Percentiles rank a stretch among this genome's conserved stretches.
These are phyloP conservation scores for Penicillium capsulatum DNA, from an alignment of 2,329 filamentous ascomycete genomes.

Conservation along the genomic window DNA sequence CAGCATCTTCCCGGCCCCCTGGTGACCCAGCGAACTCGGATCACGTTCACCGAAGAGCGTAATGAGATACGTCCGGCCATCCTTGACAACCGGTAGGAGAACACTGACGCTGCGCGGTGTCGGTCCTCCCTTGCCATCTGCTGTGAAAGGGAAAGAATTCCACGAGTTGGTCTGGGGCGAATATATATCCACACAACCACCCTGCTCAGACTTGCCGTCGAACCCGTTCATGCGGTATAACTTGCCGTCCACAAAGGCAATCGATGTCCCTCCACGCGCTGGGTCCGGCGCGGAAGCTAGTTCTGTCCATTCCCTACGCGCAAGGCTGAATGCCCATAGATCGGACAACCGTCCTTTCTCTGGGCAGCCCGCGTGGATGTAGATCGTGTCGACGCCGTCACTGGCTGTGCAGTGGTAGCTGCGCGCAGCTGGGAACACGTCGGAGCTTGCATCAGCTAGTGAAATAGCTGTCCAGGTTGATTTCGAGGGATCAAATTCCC, in stretches of 20 bases:
- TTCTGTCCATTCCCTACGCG: constrained; percentile 61
- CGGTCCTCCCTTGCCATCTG: constrained; percentile 47
- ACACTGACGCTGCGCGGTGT: constrained; percentile 49
- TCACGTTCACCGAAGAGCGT: constrained; percentile 54
- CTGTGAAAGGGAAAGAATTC: constrained; percentile 26
- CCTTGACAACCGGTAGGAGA: constrained; percentile 42
- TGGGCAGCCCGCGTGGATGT: constrained; percentile 72
- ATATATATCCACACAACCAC: constrained; percentile 66
- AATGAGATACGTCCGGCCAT: constrained; percentile 39
- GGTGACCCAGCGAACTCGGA: constrained; percentile 51
- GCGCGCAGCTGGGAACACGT: constrained; percentile 58
- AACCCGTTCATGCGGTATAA: constrained; percentile 79
- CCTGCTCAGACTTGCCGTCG: constrained; percentile 65
- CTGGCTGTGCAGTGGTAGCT: constrained; percentile 65
- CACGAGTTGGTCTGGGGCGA: constrained; percentile 39
- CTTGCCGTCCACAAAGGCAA: constrained; percentile 60
- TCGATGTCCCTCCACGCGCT: constrained; percentile 62
- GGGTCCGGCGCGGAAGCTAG: constrained; percentile 64
- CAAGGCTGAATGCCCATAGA: constrained; percentile 73
- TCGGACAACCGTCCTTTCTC: constrained; percentile 61
- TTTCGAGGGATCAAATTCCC: constrained; percentile 67
- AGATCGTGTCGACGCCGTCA: constrained; percentile 63
- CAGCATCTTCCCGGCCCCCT: constrained; percentile 55
- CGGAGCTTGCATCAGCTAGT: constrained; percentile 46
- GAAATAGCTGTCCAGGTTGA: constrained; percentile 62